Base-by-base conservation (phyloP, 1,139 yeast species). In the Suzukiozyma palmioleophila region DNA sequence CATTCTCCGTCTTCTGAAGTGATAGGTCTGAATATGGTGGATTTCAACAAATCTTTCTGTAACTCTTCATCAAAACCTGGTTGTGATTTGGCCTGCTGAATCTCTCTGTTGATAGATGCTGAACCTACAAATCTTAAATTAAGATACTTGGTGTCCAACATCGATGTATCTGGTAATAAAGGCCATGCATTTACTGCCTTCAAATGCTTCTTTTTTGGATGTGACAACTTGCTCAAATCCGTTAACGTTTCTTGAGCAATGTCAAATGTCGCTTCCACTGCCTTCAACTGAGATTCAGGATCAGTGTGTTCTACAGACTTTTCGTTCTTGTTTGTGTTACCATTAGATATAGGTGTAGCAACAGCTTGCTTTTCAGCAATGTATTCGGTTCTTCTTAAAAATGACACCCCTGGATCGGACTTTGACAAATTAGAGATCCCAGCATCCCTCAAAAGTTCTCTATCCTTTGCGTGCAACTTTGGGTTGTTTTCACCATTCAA, bases 371-470 rank as follows among this genome's bases (percentile, higher is more conserved):
- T 62, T 47, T 68, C 79, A 11, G 89, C 74, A 45, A 88, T 85
- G 59, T 92, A 92, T 60, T 92, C 97, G 0, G 97, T 90, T 66
- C 97, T 81, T 66, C 97, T 81, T 57, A 90, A 74, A 65, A 90
- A 90, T 14, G 95, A 78, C 21, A 90, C 97, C 44, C 69, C 79
- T 45, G 71, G 82, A 56, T 64, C 79, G 35, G 77, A 73, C 56
- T 69, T 79, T 61, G 66, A 65, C 46, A 66, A 62, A 42, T 60
- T 64, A 25, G 69, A 73, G 39, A 73, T 65, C 13, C 75, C 79
- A 26, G 97, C 96, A 56, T 89, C 96, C 56, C 90, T 78, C 42
- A 92, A 69, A 39, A 94, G 70, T 8, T 77, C 77, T 45, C 82
- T 71, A 61, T 94, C 98, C 42, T 77, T 77, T 11, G 92, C 84